Evolutionary conservation across 2,329 filamentous ascomycete genomes (phyloP), one percentile per base, ranked within the genome.

Genomic region (Eutypella sp.): DNA sequence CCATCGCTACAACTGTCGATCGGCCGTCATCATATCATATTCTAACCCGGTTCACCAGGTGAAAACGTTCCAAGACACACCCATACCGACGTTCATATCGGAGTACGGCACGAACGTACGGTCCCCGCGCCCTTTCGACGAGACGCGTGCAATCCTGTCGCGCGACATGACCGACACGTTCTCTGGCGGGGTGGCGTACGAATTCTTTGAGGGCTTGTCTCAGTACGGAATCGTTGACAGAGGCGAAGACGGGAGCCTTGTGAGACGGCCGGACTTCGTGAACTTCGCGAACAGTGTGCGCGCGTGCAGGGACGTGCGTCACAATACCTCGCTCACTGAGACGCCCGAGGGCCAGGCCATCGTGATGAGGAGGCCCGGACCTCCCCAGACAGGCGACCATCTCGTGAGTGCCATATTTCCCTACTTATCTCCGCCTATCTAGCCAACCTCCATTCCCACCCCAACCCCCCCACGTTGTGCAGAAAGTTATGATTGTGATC

Each of bases 161-260:
- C 65, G 71, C 9, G 56, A 74, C 33, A 81, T 83, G 76, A 75
- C 65, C 15, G 54, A 68, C 5, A 66, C 74, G 7, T 71, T 84
- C 46, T 79, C 74, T 24, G 80, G 81, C 42, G 81, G 79, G 44
- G 66, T 83, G 23, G 76, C 82, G 18, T 82, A 82, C 63, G 78
- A 84, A 57, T 83, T 74, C 63, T 74, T 74, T n/a, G 66, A 81
- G 54, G 77, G 79, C 47, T 51, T 65, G 5, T 70, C 71, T 46
- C 53, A 61, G n/a, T 66, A 61, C 44, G 69, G 69, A 41, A 66
- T 82, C 8, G 73, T 81, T 5, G 16, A 45, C 3, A 34, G 20
- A 23, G n/a, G 13, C 27, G 25, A 34, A 7, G 31, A 36, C 15
- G 19, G 45, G 19, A 13, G 3, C 5, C 18, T 56, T 23, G 36